A percentile compares a stretch with the other conserved stretches of the same genome.
These are phyloP conservation scores for Ambrosia artemisiifolia DNA, from an alignment of 129 eudicot species.

Conservation along the genomic window DNA sequence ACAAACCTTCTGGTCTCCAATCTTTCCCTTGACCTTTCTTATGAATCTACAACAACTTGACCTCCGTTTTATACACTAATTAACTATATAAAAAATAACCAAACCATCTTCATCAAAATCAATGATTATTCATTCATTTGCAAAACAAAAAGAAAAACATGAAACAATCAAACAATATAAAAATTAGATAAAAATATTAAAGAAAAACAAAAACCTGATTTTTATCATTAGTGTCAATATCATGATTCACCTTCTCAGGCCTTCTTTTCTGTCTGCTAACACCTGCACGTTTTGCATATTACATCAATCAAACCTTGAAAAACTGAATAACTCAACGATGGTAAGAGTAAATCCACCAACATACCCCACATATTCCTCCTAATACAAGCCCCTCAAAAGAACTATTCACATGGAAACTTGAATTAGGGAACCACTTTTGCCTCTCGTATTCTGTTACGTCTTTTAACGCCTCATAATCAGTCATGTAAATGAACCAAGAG, in stretches of 20 bases:
- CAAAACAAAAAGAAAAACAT: neutral
- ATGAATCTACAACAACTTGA: constrained; percentile 57
- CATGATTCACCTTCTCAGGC: too few species aligned
- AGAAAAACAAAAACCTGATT: constrained; percentile 53
- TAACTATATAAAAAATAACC: constrained; percentile 24
- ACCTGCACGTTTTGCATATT: constrained; percentile 49
- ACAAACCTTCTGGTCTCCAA: constrained; percentile 78
- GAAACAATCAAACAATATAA: neutral
- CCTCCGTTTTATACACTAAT: constrained; percentile 52
- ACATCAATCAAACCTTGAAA: constrained; percentile 4
- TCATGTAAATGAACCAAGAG: neutral
- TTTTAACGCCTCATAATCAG: constrained; percentile 59
- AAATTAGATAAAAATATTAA: too few species aligned
- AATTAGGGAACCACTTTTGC: constrained; percentile 50
- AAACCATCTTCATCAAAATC: constrained; percentile 2
- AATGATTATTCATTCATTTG: neutral
- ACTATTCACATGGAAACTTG: constrained; percentile 52
- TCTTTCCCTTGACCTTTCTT: constrained; percentile 54
- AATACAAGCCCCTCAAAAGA: constrained; percentile 80
- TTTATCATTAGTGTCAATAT: constrained; percentile 88
- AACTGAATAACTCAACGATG: neutral
- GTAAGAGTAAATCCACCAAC: constrained; percentile 9
- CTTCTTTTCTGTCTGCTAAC: too few species aligned
- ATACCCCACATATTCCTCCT: constrained; percentile 97
- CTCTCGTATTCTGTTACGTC: constrained; percentile 63